phyloP scores from a whole-genome alignment of 169 alveolate species.

The Plasmodium cynomolgi region DNA sequence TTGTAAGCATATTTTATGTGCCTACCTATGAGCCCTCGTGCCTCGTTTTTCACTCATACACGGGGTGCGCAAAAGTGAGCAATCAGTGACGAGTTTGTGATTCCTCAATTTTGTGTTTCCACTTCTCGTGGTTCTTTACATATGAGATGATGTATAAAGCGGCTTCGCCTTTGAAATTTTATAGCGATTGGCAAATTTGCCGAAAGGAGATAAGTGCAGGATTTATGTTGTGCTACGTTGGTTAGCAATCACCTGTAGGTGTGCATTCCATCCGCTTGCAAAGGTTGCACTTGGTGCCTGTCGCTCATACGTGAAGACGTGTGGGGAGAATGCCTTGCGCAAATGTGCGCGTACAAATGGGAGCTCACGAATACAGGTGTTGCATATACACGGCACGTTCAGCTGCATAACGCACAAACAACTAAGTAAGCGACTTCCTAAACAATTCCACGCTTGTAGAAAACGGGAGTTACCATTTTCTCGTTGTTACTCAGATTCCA shows the following conservation, averaged over 20 bases:
- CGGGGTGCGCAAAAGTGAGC: background rate
- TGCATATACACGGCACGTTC: background rate
- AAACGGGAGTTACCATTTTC: background rate
- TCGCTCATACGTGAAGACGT: background rate
- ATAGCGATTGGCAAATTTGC: background rate
- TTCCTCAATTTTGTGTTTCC: background rate
- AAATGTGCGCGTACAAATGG: background rate
- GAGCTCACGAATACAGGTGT: background rate
- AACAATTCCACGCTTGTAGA: background rate
- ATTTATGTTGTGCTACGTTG: background rate
- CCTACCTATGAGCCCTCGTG: background rate
- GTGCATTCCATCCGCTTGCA: background rate
- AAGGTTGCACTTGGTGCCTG: background rate
- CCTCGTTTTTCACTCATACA: background rate
- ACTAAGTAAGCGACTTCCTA: background rate
- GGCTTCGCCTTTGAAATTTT: background rate
- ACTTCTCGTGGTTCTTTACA: background rate
- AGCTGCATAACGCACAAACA: background rate
- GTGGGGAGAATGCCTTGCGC: background rate
- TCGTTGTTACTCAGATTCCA: background rate
- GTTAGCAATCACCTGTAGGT: background rate
- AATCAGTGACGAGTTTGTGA: background rate
- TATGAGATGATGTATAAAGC: background rate
- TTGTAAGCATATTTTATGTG: background rate
- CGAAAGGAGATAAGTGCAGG: background rate